These are phyloP conservation scores for Penicillium tannophilum DNA, from an alignment of 495 filamentous ascomycete species.

Conservation along the genomic window DNA sequence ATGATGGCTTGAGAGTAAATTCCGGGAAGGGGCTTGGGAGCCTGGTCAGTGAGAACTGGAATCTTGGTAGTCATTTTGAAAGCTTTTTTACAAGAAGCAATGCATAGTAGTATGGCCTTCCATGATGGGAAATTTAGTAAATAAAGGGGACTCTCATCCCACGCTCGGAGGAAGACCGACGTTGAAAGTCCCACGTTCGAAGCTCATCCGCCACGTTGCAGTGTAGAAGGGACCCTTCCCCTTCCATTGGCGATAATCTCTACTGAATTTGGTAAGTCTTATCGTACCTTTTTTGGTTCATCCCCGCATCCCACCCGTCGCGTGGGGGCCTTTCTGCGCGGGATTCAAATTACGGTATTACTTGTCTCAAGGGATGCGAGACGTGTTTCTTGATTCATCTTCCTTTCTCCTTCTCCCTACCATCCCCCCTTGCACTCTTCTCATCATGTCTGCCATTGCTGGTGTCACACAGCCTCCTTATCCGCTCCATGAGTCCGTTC, in stretches of 20 bases:
- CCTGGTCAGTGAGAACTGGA: slow-evolving; percentile 47
- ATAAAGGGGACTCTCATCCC: neutral
- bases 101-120: too few relatives aligned
- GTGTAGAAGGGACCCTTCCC: neutral
- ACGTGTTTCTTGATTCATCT: neutral
- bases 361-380: neutral
- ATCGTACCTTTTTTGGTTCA: neutral
- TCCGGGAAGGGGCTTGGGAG: slow-evolving; percentile 53
- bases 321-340: neutral
- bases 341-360: neutral
- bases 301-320: neutral
- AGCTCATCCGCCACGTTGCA: neutral
- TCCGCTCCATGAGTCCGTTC: slow-evolving; percentile 55
- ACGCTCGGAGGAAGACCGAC: neutral
- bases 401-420: neutral
- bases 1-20: slow-evolving; percentile 60
- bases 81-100: neutral
- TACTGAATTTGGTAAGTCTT: neutral
- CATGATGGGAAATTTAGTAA: neutral
- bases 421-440: neutral
- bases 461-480: slow-evolving; percentile 50
- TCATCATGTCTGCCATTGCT: slow-evolving; percentile 32
- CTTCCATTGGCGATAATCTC: neutral
- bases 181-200: neutral
- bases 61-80: neutral